A percentile compares a stretch with the other conserved stretches of the same genome.
phyloP scores from a whole-genome alignment of 2,329 filamentous ascomycete species.

The Calonectria fujianensis region DNA sequence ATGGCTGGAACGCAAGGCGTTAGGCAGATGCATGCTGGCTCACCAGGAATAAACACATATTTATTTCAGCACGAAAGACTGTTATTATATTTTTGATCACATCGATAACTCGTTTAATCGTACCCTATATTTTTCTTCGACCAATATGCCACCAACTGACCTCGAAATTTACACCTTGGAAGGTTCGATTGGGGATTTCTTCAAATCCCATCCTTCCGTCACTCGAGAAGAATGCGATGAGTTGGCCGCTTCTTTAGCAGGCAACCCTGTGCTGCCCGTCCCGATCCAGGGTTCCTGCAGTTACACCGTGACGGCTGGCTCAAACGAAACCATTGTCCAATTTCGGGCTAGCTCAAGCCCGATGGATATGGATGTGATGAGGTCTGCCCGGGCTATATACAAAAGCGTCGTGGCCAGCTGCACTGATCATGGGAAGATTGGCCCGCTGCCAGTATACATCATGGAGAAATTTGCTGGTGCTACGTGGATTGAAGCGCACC shows the following conservation, averaged over 20 bases:
- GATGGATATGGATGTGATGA: background rate
- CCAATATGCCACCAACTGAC: background rate
- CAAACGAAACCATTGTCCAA: conserved; percentile 5
- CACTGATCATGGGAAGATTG: background rate
- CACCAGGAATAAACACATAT: background rate
- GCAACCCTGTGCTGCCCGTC: background rate
- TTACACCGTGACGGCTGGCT: conserved; percentile 12
- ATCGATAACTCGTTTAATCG: background rate
- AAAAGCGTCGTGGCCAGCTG: background rate
- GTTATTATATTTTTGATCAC: background rate
- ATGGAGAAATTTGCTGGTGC: conserved; percentile 16
- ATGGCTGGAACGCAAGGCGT: background rate
- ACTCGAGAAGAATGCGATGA: background rate
- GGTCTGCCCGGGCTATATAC: background rate
- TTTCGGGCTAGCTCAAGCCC: background rate
- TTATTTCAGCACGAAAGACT: background rate
- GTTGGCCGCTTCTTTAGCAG: background rate
- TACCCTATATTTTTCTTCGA: background rate
- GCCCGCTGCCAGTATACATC: conserved; percentile 5
- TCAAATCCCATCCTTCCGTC: conserved; percentile 4
- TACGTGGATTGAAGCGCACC: background rate
- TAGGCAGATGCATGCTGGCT: conserved; percentile 2
- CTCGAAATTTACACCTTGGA: conserved; percentile 12
- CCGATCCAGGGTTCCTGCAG: conserved; percentile 14
- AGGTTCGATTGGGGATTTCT: background rate